Base-by-base conservation (phyloP, 2,329 filamentous ascomycete genomes). In the Ophiostoma sp. region DNA sequence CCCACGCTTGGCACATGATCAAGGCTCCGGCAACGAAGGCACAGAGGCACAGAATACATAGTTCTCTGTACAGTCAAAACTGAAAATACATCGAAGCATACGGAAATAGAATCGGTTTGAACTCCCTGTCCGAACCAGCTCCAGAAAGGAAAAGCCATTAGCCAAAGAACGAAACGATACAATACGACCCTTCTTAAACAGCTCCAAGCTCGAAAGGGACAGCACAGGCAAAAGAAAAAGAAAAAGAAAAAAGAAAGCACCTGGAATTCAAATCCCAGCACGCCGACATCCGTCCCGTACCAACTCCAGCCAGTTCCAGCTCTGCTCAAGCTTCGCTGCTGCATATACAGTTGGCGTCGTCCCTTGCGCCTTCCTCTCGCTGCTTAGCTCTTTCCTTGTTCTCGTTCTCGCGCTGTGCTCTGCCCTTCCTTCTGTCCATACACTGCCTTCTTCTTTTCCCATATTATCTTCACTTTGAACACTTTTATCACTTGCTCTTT, bases 171-270 rank as follows among this genome's bases (percentile, higher is more conserved):
- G 27, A 62, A 62, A 31, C 57, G 57, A 62, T 62, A 62, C 27
- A n/a, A 65, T 65, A 65, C 62, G 10, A 65, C 62, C 62, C 62
- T 65, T 41, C 62, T 65, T 31, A 65, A 39, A 65, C 62, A 65
- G 62, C 62, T 39, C 62, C 62, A 65, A 39, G 62, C 62, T 39
- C 35, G 36, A 39, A 65, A 39, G 35, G 35, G 35, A 65, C 6
- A 65, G 33, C 17, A 20, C 15, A 65, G 15, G 27, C 54, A 27
- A 35, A 41, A 35, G 13, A 0, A 13, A 27, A 33, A 20, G 36
- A 4, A 39, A 17, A n/a, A 20, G 33, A n/a, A 64, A 64, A 64
- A 64, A 64, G 60, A 36, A 64, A 64, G 33, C 35, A 65, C 62
- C 33, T 23, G 62, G 15, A 39, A 36, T 23, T 15, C 60, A 7